These are phyloP conservation scores for Globisporangium uncinulatum DNA, from an alignment of 352 stramenopile species.

Conservation along the genomic window DNA sequence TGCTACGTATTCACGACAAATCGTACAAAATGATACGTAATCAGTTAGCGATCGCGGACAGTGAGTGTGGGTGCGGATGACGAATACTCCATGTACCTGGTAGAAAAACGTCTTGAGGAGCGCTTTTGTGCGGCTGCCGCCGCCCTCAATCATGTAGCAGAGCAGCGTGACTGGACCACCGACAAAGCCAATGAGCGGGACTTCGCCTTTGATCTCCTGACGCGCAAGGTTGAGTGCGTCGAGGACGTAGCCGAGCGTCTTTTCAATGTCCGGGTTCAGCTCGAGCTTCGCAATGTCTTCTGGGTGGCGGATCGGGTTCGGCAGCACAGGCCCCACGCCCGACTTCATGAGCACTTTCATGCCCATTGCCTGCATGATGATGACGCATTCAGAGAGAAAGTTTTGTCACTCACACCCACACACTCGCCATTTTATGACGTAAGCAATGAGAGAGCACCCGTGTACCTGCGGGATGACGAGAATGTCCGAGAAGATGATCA, in stretches of 20 bases:
- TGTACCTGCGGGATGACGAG: conserved; percentile 92
- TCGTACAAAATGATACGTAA: too few species aligned
- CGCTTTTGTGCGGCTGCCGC: conserved; percentile 92
- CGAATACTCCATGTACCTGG: conserved; percentile 16
- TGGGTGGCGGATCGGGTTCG: conserved; percentile 67
- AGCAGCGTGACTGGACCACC: conserved; percentile 96
- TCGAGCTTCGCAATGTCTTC: conserved; percentile 90
- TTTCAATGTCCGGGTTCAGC: conserved; percentile 86
- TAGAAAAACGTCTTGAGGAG: conserved; percentile 95
- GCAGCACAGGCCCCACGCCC: conserved; percentile 88
- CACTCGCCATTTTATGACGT: neutral
- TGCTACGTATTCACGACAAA: conserved; percentile 31
- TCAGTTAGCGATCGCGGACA: neutral
- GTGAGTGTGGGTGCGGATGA: neutral
- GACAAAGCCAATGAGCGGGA: conserved; percentile 98
- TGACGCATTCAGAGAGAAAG: neutral
- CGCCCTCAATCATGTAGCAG: conserved; percentile 98
- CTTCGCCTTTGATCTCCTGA: conserved; percentile 84
- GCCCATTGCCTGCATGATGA: conserved; percentile 72
- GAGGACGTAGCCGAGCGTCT: conserved; percentile 94
- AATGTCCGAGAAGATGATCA: conserved; percentile 99
- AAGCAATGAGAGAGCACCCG: neutral
- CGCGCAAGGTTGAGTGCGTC: conserved; percentile 93
- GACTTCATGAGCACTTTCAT: conserved; percentile 96
- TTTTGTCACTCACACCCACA: too few species aligned